A percentile compares a stretch with the other conserved stretches of the same genome.
These are phyloP conservation scores for Skeletonema potamos DNA, from an alignment of 108 stramenopile species.

Conservation along the genomic window DNA sequence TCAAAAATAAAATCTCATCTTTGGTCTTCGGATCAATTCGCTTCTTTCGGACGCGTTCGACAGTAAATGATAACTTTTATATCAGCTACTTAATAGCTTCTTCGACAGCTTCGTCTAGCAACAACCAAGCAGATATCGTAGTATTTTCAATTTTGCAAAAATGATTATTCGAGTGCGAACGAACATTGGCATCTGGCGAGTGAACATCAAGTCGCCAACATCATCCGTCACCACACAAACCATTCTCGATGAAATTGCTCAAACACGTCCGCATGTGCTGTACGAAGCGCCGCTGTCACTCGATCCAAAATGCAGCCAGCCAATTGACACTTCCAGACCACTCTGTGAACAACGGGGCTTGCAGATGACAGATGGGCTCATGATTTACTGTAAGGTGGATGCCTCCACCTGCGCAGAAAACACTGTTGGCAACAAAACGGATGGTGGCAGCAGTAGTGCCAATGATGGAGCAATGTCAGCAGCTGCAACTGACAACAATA, in stretches of 20 bases:
- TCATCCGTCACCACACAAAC: conserved; percentile 46
- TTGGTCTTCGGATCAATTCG: no score
- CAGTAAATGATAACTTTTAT: no score
- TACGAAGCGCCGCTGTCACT: conserved; percentile 60
- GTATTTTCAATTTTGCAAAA: conserved; percentile 4
- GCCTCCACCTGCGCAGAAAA: conserved; percentile 64
- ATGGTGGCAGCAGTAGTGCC: neutral
- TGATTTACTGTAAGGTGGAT: conserved; percentile 87
- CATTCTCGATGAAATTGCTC: conserved; percentile 56
- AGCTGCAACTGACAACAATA: neutral
- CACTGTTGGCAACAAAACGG: conserved; percentile 11
- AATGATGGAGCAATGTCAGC: no score
- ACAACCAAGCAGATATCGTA: neutral
- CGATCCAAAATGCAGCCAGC: conserved; percentile 65
- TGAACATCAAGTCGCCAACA: conserved; percentile 45
- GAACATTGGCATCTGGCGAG: conserved; percentile 85
- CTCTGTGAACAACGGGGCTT: conserved; percentile 43
- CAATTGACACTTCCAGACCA: conserved; percentile 43
- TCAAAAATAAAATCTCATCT: no score
- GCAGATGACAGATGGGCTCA: conserved; percentile 53
- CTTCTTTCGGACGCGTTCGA: no score
- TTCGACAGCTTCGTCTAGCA: no score
- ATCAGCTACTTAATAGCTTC: no score
- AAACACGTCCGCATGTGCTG: conserved; percentile 70
- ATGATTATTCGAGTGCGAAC: conserved; percentile 87